Base-by-base conservation (phyloP, 495 filamentous ascomycete species). In the Podospora anserina region DNA sequence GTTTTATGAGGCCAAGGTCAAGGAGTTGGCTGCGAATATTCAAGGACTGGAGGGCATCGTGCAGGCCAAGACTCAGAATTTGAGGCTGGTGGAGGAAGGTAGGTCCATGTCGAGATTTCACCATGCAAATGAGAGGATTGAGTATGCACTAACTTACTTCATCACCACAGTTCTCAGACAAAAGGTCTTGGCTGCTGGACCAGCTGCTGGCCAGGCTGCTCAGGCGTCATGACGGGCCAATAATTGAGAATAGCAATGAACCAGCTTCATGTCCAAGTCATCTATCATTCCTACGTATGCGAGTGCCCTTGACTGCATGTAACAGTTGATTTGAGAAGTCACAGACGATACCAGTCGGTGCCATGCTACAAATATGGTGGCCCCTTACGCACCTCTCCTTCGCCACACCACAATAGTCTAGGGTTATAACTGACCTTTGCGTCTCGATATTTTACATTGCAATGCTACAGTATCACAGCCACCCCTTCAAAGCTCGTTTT, bases 1-100 rank as follows among this genome's bases (percentile, higher is more conserved):
- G 61, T 99, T 98, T 73, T 99, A 99, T 76, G 85, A 90, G 19
- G 82, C 79, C 26, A 99, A 98, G 79, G 86, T 97, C 6, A 90
- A 92, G 72, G 90, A 91, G 55, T 72, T 99, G 61, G 88, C 86
- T 26, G 79, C 79, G 67, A 97, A 93, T 77, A 82, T 99, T 70
- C 88, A 88, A 69, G 93, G 93, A 67, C 80, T 99, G 63, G 96
- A 98, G 81, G 87, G 86, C 74, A 92, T 97, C 65, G 87, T 98
- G 54, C 86, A 91, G 75, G 87, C 84, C 54, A 99, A 97, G 82
- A 89, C 88, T 62, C 87, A 89, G 63, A 97, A 94, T 79, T 80
- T 97, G 72, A 85, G 90, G 30, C 79, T 96, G 56, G 90, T 97
- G 30, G 95, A 98, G 78, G 94, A 97, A 79, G 90, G 93, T 92